Conservation (phyloP, 2,329 filamentous ascomycete genomes). For the Hypoxylon sp. region DNA sequence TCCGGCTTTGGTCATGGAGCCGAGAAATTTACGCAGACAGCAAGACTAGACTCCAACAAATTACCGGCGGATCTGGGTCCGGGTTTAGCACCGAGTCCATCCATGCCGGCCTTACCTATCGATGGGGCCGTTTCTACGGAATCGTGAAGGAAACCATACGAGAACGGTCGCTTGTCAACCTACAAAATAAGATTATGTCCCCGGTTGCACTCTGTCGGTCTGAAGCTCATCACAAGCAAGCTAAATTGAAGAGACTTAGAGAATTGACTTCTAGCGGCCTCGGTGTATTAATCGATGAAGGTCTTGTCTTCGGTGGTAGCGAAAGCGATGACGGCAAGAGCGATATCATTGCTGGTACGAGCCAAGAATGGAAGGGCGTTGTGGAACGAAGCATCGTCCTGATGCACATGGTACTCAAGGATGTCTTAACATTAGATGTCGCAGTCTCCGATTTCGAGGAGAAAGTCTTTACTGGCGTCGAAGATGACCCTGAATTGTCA, state of each 20-base stretch:
- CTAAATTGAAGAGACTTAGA: constrained; percentile 73
- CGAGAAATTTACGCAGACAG: constrained; percentile 75
- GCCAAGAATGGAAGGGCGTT: constrained; percentile 70
- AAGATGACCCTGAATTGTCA: constrained; percentile 67
- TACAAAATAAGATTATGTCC: constrained; percentile 77
- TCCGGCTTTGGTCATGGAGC: constrained; percentile 76
- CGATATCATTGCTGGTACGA: constrained; percentile 54
- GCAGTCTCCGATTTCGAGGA: constrained; percentile 72
- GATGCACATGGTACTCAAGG: constrained; percentile 84
- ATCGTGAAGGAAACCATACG: constrained; percentile 79
- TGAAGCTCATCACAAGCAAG: constrained; percentile 79
- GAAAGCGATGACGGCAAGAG: constrained; percentile 64
- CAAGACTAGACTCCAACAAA: constrained; percentile 54
- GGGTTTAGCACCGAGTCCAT: constrained; percentile 46
- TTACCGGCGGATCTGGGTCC: constrained; percentile 39
- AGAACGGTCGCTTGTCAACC: constrained; percentile 74
- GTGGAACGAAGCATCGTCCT: constrained; percentile 83
- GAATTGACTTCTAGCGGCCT: constrained; percentile 86
- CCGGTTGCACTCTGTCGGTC: constrained; percentile 79
- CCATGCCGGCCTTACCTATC: constrained; percentile 54
- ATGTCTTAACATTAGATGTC: constrained; percentile 71
- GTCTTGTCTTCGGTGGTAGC: constrained; percentile 71
- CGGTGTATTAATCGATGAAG: constrained; percentile 87
- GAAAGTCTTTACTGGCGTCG: constrained; percentile 68
- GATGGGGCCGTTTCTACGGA: constrained; percentile 78